Percentiles rank a stretch among this genome's conserved stretches.
Evolutionary conservation across 805 yeast genomes (phyloP).

Genomic region (Myxozyma geophila): DNA sequence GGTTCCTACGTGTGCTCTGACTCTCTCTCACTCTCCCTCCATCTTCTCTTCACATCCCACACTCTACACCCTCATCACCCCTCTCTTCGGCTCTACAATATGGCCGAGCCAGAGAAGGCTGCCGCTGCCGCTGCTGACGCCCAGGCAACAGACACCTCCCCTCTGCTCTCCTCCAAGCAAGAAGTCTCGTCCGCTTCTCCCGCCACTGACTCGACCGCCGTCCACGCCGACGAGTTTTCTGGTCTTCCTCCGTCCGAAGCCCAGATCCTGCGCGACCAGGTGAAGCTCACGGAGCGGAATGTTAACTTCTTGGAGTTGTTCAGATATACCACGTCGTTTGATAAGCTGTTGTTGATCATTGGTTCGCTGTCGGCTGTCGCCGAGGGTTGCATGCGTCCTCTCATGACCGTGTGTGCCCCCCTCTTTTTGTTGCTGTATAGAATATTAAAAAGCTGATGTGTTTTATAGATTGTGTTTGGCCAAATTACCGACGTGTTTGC

Average conservation of each 20-base stretch:
- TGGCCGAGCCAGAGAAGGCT: slow-evolving; percentile 13
- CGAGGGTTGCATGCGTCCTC: slow-evolving; percentile 49
- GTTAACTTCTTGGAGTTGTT: slow-evolving; percentile 42
- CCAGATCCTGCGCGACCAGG: slow-evolving; percentile 45
- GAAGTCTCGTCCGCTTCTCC: not conserved
- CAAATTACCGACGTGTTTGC: slow-evolving; percentile 46
- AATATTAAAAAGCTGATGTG: slow-evolving; percentile 35
- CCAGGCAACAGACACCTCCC: slow-evolving; percentile 16
- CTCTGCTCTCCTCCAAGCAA: slow-evolving; percentile 5
- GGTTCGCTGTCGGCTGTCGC: slow-evolving; percentile 46
- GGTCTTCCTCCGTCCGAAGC: slow-evolving; percentile 44
- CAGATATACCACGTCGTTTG: slow-evolving; percentile 45
- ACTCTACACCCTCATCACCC: too few species aligned
- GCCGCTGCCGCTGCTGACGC: not conserved
- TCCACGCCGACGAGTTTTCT: slow-evolving; percentile 28
- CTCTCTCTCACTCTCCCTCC: too few species aligned
- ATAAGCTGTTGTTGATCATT: slow-evolving; percentile 40
- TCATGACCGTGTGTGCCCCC: slow-evolving; percentile 34
- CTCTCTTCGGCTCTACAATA: not conserved
- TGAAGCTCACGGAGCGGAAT: slow-evolving; percentile 34
- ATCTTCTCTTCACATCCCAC: too few species aligned
- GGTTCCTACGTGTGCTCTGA: too few species aligned
- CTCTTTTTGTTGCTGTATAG: not conserved
- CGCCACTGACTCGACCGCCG: slow-evolving; percentile 6
- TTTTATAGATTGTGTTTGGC: slow-evolving; percentile 50